Evolutionary conservation across 1,139 yeast species (phyloP).

Genomic region (Debaryomyces coudertii): DNA sequence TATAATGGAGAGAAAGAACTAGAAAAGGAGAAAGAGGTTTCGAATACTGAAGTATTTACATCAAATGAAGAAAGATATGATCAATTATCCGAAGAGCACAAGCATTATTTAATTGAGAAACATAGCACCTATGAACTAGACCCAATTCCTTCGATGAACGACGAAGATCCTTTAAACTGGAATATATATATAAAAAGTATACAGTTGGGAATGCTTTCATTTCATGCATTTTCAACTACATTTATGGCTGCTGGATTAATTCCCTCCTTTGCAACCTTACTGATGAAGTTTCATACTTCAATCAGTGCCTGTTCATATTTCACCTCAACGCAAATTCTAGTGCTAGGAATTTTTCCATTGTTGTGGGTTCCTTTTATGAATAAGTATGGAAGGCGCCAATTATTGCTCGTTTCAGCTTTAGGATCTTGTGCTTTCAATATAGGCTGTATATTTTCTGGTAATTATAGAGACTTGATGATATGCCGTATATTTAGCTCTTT

Average conservation of each 20-base stretch:
- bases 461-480: slow-evolving; percentile 21
- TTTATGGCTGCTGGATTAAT: slow-evolving; percentile 27
- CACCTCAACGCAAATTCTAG: slow-evolving; percentile 22
- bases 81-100: slow-evolving; percentile 15
- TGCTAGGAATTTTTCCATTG: slow-evolving; percentile 23
- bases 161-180: slow-evolving; percentile 26
- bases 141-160: slow-evolving; percentile 22
- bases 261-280: slow-evolving; percentile 21
- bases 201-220: slow-evolving; percentile 23
- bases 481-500: slow-evolving; percentile 23
- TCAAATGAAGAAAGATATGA: neutral
- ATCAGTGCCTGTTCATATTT: slow-evolving; percentile 20
- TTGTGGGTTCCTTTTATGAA: slow-evolving; percentile 26
- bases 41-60: neutral
- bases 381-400: slow-evolving; percentile 20
- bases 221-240: slow-evolving; percentile 24
- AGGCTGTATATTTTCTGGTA: slow-evolving; percentile 20
- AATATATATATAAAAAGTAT: slow-evolving; percentile 14
- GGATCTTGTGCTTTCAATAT: slow-evolving; percentile 21
- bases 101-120: slow-evolving; percentile 19
- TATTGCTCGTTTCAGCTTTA: slow-evolving; percentile 19
- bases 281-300: slow-evolving; percentile 16
- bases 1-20: neutral
- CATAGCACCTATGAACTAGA: slow-evolving; percentile 22
- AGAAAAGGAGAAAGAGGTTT: neutral